Base-by-base conservation (phyloP, 805 yeast species). In the Metschnikowia bowlesiae region DNA sequence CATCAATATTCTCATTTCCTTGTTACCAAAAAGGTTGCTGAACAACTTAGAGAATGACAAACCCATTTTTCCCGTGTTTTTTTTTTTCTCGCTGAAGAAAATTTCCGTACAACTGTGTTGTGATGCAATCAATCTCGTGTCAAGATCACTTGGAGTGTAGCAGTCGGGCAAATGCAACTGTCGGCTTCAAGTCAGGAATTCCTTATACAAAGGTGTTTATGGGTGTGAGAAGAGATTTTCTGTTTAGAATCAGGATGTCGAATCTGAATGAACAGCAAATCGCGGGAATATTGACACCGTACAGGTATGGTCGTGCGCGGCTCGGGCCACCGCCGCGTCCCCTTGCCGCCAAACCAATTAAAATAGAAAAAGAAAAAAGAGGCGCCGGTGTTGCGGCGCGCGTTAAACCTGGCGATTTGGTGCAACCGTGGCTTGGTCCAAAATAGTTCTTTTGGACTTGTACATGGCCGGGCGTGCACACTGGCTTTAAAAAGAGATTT, bases 1-100 rank as follows among this genome's bases (percentile, higher is more conserved):
- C 97, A 90, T 90, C 74, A 90, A 84, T 67, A 90, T 90, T 79
- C 97, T 87, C 97, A 90, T 91, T 73, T 90, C 98, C 79, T 87
- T 91, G 76, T 89, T 90, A 78, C 97, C 97, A 68, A 92, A 88
- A 63, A 91, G 94, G 82, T 91, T 92, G 74, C 85, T 85, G 72
- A 92, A 87, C 75, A 91, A 83, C 77, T 89, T 91, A 59, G 97
- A 92, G 75, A 91, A 83, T 64, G 90, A 87, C 75, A 91, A 80
- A 81, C 98, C 98, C 98, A 92, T 91, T 45, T 44, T 48, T 47
- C 43, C 46, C 30, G 39, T 29, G 22, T 33, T 13, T 33, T 13
- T 18, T 39, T 38, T 35, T 39, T 40, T 40, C 37, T 39, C 32
- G 35, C 11, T 39, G 14, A 36, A 30, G 29, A 44, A 37, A 37